Conservation (phyloP, 163 green algal genomes). For the Chloromonas sp. region DNA sequence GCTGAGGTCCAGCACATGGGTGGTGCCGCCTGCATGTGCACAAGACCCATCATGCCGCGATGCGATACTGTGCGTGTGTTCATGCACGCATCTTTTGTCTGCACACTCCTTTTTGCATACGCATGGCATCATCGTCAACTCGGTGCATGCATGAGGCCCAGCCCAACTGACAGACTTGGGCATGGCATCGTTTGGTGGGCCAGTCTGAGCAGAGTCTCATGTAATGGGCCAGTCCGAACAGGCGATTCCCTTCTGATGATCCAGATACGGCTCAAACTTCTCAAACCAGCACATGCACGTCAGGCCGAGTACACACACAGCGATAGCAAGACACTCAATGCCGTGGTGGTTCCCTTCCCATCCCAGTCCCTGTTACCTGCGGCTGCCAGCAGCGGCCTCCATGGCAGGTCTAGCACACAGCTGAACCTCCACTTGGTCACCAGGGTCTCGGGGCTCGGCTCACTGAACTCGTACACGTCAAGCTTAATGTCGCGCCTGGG, state of each 20-base stretch:
- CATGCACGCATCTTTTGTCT: neutral
- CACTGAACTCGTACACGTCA: slow-evolving; percentile 52
- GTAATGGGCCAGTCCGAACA: too few species aligned
- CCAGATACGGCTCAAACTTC: too few species aligned
- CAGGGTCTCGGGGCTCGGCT: slow-evolving; percentile 27
- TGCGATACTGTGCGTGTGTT: neutral
- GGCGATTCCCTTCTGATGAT: too few species aligned
- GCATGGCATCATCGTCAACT: neutral
- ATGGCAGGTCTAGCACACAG: slow-evolving; percentile 67
- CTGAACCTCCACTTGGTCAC: slow-evolving; percentile 69
- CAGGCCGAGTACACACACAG: too few species aligned
- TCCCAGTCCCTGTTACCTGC: slow-evolving; percentile 19
- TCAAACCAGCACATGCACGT: too few species aligned
- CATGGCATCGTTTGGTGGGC: too few species aligned
- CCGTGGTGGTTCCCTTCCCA: too few species aligned
- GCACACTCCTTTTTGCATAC: neutral
- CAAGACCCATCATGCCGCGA: neutral
- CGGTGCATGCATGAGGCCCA: too few species aligned
- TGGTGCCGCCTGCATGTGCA: slow-evolving; percentile 53
- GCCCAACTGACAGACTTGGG: too few species aligned
- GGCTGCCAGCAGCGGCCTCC: slow-evolving; percentile 65
- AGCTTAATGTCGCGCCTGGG: slow-evolving; percentile 53
- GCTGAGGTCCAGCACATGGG: slow-evolving; percentile 57
- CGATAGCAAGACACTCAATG: too few species aligned
- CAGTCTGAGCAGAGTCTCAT: too few species aligned